Conservation (phyloP, 306 rosid genomes). For the Prunus kanzakura region DNA sequence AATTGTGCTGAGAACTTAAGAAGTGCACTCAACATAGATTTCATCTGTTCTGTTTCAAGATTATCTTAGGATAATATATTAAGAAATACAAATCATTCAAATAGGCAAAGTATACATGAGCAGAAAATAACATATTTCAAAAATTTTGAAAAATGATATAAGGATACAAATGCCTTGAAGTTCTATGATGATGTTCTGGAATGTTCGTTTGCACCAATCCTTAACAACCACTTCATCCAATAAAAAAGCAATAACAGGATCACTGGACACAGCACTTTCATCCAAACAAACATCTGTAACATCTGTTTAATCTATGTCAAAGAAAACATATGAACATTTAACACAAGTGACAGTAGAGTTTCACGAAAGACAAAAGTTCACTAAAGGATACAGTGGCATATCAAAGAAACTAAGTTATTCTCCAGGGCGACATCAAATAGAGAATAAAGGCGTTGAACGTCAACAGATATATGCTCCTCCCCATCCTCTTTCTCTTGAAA, state of each 20-base stretch:
- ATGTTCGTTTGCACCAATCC: conserved; percentile 98
- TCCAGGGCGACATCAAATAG: conserved; percentile 95
- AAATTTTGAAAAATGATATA: not conserved
- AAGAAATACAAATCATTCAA: conserved; percentile 27
- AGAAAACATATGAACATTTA: conserved; percentile 33
- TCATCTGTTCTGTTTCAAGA: conserved; percentile 51
- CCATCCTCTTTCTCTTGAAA: conserved; percentile 74
- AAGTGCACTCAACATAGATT: conserved; percentile 53
- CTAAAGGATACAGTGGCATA: conserved; percentile 92
- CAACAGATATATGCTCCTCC: conserved; percentile 63
- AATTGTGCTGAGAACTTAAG: conserved; percentile 62
- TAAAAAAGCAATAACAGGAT: conserved; percentile 94
- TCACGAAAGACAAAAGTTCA: not conserved
- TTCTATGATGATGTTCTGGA: conserved; percentile 57
- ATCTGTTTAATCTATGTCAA: conserved; percentile 65
- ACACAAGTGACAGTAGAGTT: not conserved
- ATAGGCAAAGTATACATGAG: too few relatives aligned
- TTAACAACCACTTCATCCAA: conserved; percentile 99
- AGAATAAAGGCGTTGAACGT: conserved; percentile 82
- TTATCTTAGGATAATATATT: conserved; percentile 52
- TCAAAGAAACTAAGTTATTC: conserved; percentile 81
- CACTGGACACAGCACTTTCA: conserved; percentile 97
- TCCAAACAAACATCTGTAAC: conserved; percentile 98
- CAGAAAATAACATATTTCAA: conserved; percentile 13
- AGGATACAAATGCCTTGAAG: conserved; percentile 92